Evolutionary conservation across 225 moss, liverwort and hornwort genomes (phyloP).

Genomic region (Takakia lepidozioides): DNA sequence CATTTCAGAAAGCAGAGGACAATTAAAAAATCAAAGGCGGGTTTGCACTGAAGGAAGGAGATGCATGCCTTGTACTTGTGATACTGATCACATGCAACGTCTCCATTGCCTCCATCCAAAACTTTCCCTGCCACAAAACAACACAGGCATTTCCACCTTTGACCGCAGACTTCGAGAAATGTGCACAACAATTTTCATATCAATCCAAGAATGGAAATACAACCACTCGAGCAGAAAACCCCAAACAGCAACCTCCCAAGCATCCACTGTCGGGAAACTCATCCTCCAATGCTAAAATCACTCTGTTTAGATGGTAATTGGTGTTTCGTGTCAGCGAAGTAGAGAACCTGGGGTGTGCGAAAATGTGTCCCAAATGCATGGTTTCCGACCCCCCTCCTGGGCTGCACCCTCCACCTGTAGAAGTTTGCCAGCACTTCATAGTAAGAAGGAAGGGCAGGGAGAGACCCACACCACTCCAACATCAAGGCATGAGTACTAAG

Average conservation of each 20-base stretch:
- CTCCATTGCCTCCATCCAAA: conserved; percentile 30
- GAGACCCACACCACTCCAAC: no score
- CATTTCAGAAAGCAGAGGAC: not conserved
- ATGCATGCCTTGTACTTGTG: conserved; percentile 51
- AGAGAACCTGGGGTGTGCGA: conserved; percentile 33
- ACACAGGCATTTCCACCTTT: no score
- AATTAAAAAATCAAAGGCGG: no score
- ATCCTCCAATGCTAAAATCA: no score
- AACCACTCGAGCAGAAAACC: not conserved
- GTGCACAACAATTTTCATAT: no score
- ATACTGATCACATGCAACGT: conserved; percentile 71
- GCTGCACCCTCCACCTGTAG: conserved; percentile 54
- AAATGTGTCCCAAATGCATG: conserved; percentile 51
- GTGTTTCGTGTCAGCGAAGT: no score
- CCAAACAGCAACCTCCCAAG: not conserved
- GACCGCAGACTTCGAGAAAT: no score
- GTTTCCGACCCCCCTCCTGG: conserved; percentile 38
- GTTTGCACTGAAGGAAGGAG: no score
- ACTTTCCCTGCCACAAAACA: conserved; percentile 42
- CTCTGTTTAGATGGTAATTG: no score
- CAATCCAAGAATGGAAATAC: not conserved
- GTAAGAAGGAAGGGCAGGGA: no score
- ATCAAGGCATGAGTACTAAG: no score
- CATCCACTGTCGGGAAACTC: not conserved
- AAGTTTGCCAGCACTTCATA: no score